Base-by-base conservation (phyloP, 2,329 filamentous ascomycete species). In the Aspergillus alliaceus region DNA sequence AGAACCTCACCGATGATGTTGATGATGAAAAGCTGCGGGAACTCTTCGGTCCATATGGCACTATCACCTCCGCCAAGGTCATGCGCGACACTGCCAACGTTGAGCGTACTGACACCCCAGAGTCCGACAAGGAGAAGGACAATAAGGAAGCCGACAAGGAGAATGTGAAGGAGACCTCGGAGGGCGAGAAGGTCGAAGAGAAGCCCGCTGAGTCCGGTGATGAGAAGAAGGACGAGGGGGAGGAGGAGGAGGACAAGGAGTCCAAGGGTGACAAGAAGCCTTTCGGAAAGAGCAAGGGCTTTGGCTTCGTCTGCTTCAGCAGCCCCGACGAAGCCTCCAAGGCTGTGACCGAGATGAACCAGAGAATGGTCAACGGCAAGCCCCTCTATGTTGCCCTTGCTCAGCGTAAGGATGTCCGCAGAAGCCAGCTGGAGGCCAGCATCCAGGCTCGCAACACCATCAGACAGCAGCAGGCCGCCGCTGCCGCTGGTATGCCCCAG, bases 261-360 rank as follows among this genome's bases (percentile, higher is more conserved):
- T 73, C 78, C 60, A 78, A 82, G 75, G 74, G 80, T 54, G 80
- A 84, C 70, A 86, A 86, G 80, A 86, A 84, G 76, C 75, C 81
- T 52, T 84, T 96, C 59, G 95, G 95, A 77, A 98, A 98, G 90
- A 96, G 92, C 89, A 99, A 98, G 85, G 95, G 95, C 76, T 99
- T 99, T 76, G 95, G 95, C 70, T 99, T 99, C 78, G 95, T 99
- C 73, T 99, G 95, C 90, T 99, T 99, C 84, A 95, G 90, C 86
- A 98, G 96, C 84, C 93, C 95, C 59, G 95, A 99, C 71, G 95
- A 99, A 77, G 95, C 95, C 65, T 97, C 93, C 81, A 98, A 98
- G 87, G 95, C 95, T 64, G 93, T 99, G 64, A 92, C 93, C 60
- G 95, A 99, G 80, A 97, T 98, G 91, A 99, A 99, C 84, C 93